Evolutionary conservation across 2,329 filamentous ascomycete species (phyloP).

Genomic region (Ustilaginoidea virens): DNA sequence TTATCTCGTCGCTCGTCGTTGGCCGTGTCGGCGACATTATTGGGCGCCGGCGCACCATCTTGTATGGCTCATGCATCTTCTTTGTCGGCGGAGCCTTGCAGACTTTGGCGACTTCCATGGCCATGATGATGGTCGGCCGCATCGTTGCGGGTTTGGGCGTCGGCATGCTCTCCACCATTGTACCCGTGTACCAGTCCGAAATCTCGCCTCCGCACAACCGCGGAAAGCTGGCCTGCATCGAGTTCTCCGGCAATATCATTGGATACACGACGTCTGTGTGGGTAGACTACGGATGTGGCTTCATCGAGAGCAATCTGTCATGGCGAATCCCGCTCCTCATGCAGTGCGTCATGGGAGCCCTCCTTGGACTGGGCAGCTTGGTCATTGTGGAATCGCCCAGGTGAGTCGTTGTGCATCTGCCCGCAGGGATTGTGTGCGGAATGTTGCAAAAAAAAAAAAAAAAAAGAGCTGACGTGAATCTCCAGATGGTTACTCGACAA

Average conservation of each 20-base stretch:
- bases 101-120: slow-evolving; percentile 65
- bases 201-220: slow-evolving; percentile 94
- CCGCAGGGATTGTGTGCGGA: too few species aligned
- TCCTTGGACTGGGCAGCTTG: slow-evolving; percentile 74
- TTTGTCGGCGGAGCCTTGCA: slow-evolving; percentile 72
- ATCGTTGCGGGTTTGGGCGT: slow-evolving; percentile 76
- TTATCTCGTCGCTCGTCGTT: slow-evolving; percentile 75
- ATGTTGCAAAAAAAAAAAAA: too few species aligned
- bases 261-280: slow-evolving; percentile 94
- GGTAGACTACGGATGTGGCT: slow-evolving; percentile 97
- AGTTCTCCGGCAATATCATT: slow-evolving; percentile 93
- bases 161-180: slow-evolving; percentile 79
- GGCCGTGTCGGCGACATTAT: slow-evolving; percentile 85
- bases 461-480: not conserved
- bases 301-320: slow-evolving; percentile 67
- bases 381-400: slow-evolving; percentile 93
- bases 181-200: slow-evolving; percentile 87
- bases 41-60: slow-evolving; percentile 74
- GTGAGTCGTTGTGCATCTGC: slow-evolving; percentile 34
- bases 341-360: slow-evolving; percentile 86
- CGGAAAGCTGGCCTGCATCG: slow-evolving; percentile 90
- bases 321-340: slow-evolving; percentile 84
- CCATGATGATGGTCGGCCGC: slow-evolving; percentile 77
- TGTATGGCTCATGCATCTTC: slow-evolving; percentile 89
- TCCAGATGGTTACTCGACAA: slow-evolving; percentile 88